These are phyloP conservation scores for Candida pseudofarinosa DNA, from an alignment of 805 yeast species.

Conservation along the genomic window DNA sequence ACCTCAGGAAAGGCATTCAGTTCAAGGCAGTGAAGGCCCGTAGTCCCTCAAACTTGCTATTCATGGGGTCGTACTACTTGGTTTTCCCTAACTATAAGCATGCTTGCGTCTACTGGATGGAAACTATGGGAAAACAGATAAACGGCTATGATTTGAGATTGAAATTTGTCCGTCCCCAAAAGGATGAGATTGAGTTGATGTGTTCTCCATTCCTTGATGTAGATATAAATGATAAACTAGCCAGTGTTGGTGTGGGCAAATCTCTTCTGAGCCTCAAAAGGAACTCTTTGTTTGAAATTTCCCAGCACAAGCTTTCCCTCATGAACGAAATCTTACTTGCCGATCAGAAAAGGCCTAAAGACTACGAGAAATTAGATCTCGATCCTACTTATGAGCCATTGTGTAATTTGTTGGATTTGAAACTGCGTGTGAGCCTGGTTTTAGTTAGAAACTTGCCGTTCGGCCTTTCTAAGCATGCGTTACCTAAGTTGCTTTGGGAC, in stretches of 20 bases:
- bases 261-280: neutral
- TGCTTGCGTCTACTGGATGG: constrained; percentile 51
- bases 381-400: constrained; percentile 11
- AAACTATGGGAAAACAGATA: constrained; percentile 44
- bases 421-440: constrained; percentile 25
- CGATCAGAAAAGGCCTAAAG: constrained; percentile 1
- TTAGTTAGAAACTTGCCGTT: constrained; percentile 46
- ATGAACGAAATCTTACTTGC: constrained; percentile 1
- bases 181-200: constrained; percentile 21
- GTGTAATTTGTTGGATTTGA: constrained; percentile 13
- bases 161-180: constrained; percentile 37
- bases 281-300: constrained; percentile 5
- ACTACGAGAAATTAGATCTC: constrained; percentile 1
- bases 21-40: constrained; percentile 49
- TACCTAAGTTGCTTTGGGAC: constrained; percentile 46
- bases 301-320: constrained; percentile 3
- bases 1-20: constrained; percentile 18
- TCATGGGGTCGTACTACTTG: constrained; percentile 50
- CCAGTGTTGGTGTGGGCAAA: neutral
- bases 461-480: constrained; percentile 32
- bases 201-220: constrained; percentile 26
- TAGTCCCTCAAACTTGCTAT: constrained; percentile 39
- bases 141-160: constrained; percentile 49
- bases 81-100: constrained; percentile 43
- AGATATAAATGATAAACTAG: constrained; percentile 1